Conservation (phyloP, 179 eudicot genomes). For the Pouteria campechiana region DNA sequence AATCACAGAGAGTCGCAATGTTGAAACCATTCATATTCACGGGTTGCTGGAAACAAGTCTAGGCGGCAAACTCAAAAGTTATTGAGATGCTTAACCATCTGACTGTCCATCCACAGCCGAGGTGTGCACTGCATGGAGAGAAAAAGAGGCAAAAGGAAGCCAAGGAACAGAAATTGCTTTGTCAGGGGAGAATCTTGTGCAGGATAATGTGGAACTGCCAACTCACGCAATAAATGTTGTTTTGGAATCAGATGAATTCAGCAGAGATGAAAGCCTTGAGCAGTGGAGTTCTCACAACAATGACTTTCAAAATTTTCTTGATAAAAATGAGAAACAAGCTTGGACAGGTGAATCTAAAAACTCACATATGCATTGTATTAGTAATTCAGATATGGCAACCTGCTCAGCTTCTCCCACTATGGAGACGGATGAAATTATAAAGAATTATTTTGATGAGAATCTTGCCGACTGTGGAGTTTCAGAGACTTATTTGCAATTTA, state of each 20-base stretch:
- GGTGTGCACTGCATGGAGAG: conserved; percentile 24
- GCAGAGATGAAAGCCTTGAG: conserved; percentile 8
- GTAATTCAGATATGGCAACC: conserved; percentile 7
- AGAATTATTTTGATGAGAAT: conserved; percentile 30
- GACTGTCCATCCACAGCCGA: too few species aligned
- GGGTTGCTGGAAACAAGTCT: too few species aligned
- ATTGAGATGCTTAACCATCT: too few species aligned
- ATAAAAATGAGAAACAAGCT: background rate
- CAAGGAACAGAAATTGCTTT: conserved; percentile 47
- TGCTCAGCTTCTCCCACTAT: conserved; percentile 7
- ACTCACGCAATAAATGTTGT: conserved; percentile 9
- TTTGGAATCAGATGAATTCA: conserved; percentile 7
- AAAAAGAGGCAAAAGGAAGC: conserved; percentile 27
- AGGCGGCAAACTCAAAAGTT: too few species aligned
- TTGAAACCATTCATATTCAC: too few species aligned
- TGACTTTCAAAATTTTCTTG: conserved; percentile 1
- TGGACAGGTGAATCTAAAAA: background rate
- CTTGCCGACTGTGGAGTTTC: conserved; percentile 30
- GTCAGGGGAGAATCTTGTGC: conserved; percentile 14
- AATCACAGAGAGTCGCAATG: too few species aligned
- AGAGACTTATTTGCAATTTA: conserved; percentile 37
- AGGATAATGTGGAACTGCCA: conserved; percentile 4
- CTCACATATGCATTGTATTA: conserved; percentile 6
- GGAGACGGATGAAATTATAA: conserved; percentile 19
- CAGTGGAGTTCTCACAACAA: conserved; percentile 4